Conservation (phyloP, 805 yeast genomes). For the Kluyveromyces starmeri region DNA sequence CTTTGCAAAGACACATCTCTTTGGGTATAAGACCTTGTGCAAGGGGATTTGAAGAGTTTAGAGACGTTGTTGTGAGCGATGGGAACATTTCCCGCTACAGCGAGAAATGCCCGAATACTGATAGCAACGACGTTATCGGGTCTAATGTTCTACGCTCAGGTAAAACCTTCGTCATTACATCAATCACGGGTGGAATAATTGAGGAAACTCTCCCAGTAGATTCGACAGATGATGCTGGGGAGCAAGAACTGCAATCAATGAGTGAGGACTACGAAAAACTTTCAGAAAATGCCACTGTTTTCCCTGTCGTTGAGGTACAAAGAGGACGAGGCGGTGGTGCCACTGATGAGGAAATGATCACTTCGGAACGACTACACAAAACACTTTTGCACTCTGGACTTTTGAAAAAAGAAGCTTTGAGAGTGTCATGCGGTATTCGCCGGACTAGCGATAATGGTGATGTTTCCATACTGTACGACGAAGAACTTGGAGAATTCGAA, state of each 20-base stretch:
- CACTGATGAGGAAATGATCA: constrained; percentile 73
- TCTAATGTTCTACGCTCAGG: constrained; percentile 65
- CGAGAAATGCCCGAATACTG: constrained; percentile 22
- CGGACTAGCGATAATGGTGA: constrained; percentile 42
- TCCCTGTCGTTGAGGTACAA: constrained; percentile 68
- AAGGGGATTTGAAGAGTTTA: constrained; percentile 65
- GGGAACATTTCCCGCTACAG: constrained; percentile 34
- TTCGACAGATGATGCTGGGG: constrained; percentile 34
- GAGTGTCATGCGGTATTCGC: constrained; percentile 36
- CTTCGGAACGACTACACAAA: constrained; percentile 59
- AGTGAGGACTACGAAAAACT: constrained; percentile 18
- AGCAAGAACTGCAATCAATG: constrained; percentile 21
- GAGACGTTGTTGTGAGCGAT: constrained; percentile 39
- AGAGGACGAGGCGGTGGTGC: constrained; percentile 76
- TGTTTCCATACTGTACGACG: constrained; percentile 39
- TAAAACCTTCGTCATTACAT: constrained; percentile 62
- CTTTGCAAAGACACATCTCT: constrained; percentile 68
- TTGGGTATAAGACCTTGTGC: constrained; percentile 69
- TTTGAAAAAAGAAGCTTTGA: constrained; percentile 41
- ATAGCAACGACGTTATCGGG: constrained; percentile 40
- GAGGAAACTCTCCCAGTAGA: constrained; percentile 43
- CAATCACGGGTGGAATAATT: constrained; percentile 57
- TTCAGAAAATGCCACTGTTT: constrained; percentile 37
- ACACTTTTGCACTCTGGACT: constrained; percentile 48
- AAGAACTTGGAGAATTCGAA: constrained; percentile 30